Conservation (phyloP, 108 stramenopile genomes). For the Nitzschia putrida region DNA sequence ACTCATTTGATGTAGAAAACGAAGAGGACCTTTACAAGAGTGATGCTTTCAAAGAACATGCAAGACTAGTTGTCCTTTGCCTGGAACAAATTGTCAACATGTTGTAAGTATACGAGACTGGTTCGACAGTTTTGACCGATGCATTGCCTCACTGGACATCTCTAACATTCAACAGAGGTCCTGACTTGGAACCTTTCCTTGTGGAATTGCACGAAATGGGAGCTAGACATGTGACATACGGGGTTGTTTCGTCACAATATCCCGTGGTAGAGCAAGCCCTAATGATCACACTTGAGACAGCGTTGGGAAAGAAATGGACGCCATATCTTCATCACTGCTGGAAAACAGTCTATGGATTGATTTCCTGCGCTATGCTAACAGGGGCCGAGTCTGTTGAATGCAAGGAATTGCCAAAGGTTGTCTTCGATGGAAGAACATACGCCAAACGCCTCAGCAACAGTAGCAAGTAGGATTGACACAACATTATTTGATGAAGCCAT, state of each 20-base stretch:
- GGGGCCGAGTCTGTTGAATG: slow-evolving; percentile 1
- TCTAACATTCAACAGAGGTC: slow-evolving; percentile 3
- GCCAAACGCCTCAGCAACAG: too few relatives aligned
- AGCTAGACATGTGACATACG: slow-evolving; percentile 29
- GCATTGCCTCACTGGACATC: neutral
- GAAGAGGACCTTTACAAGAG: slow-evolving; percentile 34
- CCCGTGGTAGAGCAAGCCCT: slow-evolving; percentile 40
- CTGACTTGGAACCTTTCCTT: slow-evolving; percentile 30
- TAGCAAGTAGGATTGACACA: too few relatives aligned
- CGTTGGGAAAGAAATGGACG: slow-evolving; percentile 39
- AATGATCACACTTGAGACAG: slow-evolving; percentile 33
- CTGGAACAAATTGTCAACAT: slow-evolving; percentile 29
- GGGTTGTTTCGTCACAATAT: slow-evolving; percentile 40
- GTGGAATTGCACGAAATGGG: slow-evolving; percentile 23
- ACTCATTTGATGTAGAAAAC: slow-evolving; percentile 17
- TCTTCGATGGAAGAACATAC: too few relatives aligned
- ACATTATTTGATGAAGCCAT: too few relatives aligned
- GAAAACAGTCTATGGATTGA: slow-evolving; percentile 25
- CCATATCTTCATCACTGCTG: slow-evolving; percentile 33
- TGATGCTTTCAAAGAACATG: slow-evolving; percentile 31
- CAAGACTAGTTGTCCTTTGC: slow-evolving; percentile 24
- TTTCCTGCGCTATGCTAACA: slow-evolving; percentile 29
- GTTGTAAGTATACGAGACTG: slow-evolving; percentile 23
- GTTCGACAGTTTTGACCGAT: too few relatives aligned
- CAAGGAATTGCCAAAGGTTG: too few relatives aligned